Evolutionary conservation across 352 stramenopile species (phyloP), one percentile per base, ranked within the genome.

Genomic region (Blastocystis sp.): DNA sequence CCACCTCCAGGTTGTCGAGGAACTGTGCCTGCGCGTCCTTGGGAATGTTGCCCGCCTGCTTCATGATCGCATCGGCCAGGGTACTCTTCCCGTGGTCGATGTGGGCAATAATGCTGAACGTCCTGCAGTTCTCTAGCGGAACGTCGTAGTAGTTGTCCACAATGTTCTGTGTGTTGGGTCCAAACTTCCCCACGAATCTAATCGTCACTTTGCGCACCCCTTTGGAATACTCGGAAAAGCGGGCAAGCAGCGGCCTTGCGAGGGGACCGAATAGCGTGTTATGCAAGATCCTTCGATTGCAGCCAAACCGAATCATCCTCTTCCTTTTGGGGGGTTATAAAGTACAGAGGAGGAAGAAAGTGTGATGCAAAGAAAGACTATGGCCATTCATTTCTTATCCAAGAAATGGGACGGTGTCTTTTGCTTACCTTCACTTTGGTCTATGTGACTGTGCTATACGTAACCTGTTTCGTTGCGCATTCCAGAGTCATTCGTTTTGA

Each of bases 21-120:
- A 76, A 62, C 19, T 90, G 71, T 0, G 57, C 24, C 14, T 78
- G 69, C 3, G 59, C 65, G 61, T 89, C 43, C 80, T 57, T 42
- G 9, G 78, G 64, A 65, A 90, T 89, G 42, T 92, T 92, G 21
- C 94, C 93, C 70, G 93, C 95, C 1, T 92, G 81, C 77, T 97
- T 94, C 7, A 98, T 91, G 65, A 98, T 89, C 6, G 94, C 91
- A 89, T 98, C 95, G 1, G 94, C 93, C 24, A 98, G 90, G 34
- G 94, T 95, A 10, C 89, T 93, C 80, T 97, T 96, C 43, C 93
- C 94, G 89, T 96, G 94, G 89, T 97, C 94, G 79, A 97, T 95
- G 89, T 97, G 94, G 24, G 94, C 94, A 89, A 96, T 96, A 63
- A 97, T 95, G 61, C 88, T 93, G 89, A 97, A 96, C 89, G 96